A percentile compares a stretch with the other conserved stretches of the same genome.
Conservation (phyloP, 108 stramenopile genomes). For the Nitzschia sp. region DNA sequence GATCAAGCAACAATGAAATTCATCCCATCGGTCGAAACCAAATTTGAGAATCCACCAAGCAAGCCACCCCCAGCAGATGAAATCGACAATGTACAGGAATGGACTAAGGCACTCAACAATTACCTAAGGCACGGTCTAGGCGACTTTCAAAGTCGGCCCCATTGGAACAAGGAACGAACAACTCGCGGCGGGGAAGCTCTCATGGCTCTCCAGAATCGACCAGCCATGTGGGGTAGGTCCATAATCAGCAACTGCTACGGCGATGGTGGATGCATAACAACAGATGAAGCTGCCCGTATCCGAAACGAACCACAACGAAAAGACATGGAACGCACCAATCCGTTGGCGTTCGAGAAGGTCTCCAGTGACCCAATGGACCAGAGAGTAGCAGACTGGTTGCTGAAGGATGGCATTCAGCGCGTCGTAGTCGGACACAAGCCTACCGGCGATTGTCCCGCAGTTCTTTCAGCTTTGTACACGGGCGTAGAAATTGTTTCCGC, state of each 20-base stretch:
- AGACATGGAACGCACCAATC: constrained; percentile 31
- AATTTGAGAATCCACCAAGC: constrained; percentile 43
- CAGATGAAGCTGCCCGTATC: constrained; percentile 26
- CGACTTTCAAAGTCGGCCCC: constrained; percentile 44
- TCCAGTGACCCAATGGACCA: constrained; percentile 53
- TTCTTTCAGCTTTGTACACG: constrained; percentile 44
- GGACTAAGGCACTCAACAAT: constrained; percentile 49
- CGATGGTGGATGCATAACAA: constrained; percentile 60
- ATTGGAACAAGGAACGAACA: constrained; percentile 48
- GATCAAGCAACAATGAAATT: constrained; percentile 48
- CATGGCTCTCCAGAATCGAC: constrained; percentile 58
- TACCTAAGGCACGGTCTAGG: constrained; percentile 39
- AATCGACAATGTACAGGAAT: constrained; percentile 47
- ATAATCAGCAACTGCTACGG: constrained; percentile 59
- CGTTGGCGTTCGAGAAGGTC: constrained; percentile 59
- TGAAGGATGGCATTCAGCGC: constrained; percentile 48
- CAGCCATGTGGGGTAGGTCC: constrained; percentile 69
- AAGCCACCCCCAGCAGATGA: constrained; percentile 32
- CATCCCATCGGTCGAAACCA: constrained; percentile 46
- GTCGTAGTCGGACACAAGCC: constrained; percentile 75
- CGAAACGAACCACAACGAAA: constrained; percentile 33
- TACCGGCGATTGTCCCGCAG: constrained; percentile 67
- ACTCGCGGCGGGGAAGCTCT: constrained; percentile 61
- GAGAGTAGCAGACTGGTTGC: constrained; percentile 48
- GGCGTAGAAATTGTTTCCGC: constrained; percentile 57